Evolutionary conservation across 768 basidiomycete species (phyloP).

Genomic region (Boletus rubroflammeus): DNA sequence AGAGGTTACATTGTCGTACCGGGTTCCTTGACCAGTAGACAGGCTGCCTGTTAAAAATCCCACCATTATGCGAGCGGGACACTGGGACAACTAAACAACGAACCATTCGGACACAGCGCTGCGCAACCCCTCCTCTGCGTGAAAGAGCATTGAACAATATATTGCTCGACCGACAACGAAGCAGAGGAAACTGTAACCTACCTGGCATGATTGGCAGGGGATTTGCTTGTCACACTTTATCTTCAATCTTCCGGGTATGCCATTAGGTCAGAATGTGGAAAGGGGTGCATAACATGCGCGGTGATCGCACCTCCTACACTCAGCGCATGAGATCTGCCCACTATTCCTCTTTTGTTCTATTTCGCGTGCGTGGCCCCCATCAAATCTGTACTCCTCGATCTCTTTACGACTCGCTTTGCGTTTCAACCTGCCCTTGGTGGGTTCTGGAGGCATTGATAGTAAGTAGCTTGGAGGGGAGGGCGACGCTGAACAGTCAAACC

Average conservation of each 20-base stretch:
- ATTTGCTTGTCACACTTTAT: constrained; percentile 83
- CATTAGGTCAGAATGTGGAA: constrained; percentile 23
- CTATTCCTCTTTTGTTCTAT: constrained; percentile 71
- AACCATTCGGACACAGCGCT: constrained; percentile 69
- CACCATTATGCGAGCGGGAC: neutral
- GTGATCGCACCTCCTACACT: constrained; percentile 75
- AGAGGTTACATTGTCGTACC: constrained; percentile 36
- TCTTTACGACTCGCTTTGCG: constrained; percentile 49
- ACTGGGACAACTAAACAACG: constrained; percentile 19
- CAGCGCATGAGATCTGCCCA: constrained; percentile 76
- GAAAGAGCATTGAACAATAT: neutral
- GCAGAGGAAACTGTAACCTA: constrained; percentile 30
- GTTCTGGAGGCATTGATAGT: constrained; percentile 59
- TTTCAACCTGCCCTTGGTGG: constrained; percentile 47
- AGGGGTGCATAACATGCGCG: constrained; percentile 32
- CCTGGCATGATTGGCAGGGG: constrained; percentile 75
- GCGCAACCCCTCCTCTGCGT: constrained; percentile 62
- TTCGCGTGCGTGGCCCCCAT: constrained; percentile 56
- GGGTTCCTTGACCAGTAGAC: constrained; percentile 76
- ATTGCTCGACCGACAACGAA: neutral
- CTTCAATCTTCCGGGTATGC: constrained; percentile 51
- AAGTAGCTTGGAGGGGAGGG: constrained; percentile 8
- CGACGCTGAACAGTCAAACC: constrained; percentile 3
- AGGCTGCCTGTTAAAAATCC: constrained; percentile 48
- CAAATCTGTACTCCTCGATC: constrained; percentile 47